phyloP scores from a whole-genome alignment of 1,284 basidiomycete genomes.

The Phylloboletellus chloephorus region DNA sequence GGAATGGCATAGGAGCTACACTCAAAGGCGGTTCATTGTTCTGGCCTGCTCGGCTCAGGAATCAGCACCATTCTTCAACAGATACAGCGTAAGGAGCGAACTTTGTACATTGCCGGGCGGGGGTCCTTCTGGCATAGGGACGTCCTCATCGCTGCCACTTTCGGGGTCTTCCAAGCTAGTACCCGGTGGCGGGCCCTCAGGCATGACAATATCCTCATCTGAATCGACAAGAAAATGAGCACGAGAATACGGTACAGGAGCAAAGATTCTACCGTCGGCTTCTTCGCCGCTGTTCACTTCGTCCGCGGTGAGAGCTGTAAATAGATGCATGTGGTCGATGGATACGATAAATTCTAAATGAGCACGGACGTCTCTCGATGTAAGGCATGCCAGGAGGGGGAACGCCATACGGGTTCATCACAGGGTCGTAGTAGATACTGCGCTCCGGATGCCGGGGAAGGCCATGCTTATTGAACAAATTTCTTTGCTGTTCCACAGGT shows the following conservation, averaged over 20 bases:
- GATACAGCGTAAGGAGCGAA: conserved; percentile 12
- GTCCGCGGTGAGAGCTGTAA: conserved; percentile 52
- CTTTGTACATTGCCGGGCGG: conserved; percentile 44
- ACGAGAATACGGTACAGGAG: conserved; percentile 3
- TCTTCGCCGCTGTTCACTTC: conserved; percentile 60
- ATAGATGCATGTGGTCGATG: conserved; percentile 1
- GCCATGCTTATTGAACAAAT: conserved; percentile 76
- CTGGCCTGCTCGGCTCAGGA: conserved; percentile 14
- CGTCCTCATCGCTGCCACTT: conserved; percentile 66
- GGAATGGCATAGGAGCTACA: conserved; percentile 12
- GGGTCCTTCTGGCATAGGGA: conserved; percentile 80
- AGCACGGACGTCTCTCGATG: conserved; percentile 68
- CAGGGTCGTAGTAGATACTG: conserved; percentile 88
- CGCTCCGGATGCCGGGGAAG: conserved; percentile 81
- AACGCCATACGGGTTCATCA: conserved; percentile 94
- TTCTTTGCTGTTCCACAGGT: conserved; percentile 47
- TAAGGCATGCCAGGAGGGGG: conserved; percentile 97
- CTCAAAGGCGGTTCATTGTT: conserved; percentile 16
- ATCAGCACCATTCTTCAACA: conserved; percentile 11
- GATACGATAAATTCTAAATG: conserved; percentile 3
- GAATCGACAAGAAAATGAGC: conserved; percentile 21
- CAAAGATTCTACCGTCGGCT: conserved; percentile 37
- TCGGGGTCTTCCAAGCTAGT: conserved; percentile 36
- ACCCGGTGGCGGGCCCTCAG: conserved; percentile 64
- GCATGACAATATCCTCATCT: conserved; percentile 65